phyloP scores from a whole-genome alignment of 169 alveolate species.

The Plasmodium gallinaceum region DNA sequence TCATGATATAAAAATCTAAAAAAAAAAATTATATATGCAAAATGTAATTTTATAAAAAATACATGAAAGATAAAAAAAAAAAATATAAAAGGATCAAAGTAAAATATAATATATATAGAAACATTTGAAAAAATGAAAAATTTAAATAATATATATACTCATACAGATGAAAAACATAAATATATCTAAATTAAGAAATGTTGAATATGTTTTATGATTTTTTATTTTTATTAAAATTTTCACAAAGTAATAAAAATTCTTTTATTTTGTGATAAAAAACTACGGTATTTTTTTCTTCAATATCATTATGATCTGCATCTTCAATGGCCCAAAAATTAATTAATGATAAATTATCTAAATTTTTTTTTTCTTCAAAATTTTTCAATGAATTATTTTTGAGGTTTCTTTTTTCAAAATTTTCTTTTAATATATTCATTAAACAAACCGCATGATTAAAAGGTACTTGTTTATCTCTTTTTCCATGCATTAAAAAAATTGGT shows the following conservation, averaged over 20 bases:
- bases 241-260: constrained; percentile 14
- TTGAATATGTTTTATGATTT: background rate
- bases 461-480: constrained; percentile 78
- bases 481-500: constrained; percentile 83
- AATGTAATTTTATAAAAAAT: too few relatives aligned
- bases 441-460: constrained; percentile 79
- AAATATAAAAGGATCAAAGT: too few relatives aligned
- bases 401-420: constrained; percentile 6
- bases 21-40: background rate
- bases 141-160: background rate
- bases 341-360: background rate
- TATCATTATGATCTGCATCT: constrained; percentile 30
- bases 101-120: too few relatives aligned
- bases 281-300: constrained; percentile 1
- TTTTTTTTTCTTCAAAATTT: constrained; percentile 29
- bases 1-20: too few relatives aligned
- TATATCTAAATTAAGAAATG: background rate
- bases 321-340: constrained; percentile 41
- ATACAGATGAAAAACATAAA: background rate
- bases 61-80: too few relatives aligned
- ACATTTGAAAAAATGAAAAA: background rate
- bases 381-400: constrained; percentile 22
- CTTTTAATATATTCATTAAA: constrained; percentile 48
- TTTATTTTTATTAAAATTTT: constrained; percentile 1
- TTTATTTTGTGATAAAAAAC: constrained; percentile 9